Percentiles rank a stretch among this genome's conserved stretches.
These are phyloP conservation scores for Silene latifolia DNA, from an alignment of 148 eudicot genomes.

Conservation along the genomic window DNA sequence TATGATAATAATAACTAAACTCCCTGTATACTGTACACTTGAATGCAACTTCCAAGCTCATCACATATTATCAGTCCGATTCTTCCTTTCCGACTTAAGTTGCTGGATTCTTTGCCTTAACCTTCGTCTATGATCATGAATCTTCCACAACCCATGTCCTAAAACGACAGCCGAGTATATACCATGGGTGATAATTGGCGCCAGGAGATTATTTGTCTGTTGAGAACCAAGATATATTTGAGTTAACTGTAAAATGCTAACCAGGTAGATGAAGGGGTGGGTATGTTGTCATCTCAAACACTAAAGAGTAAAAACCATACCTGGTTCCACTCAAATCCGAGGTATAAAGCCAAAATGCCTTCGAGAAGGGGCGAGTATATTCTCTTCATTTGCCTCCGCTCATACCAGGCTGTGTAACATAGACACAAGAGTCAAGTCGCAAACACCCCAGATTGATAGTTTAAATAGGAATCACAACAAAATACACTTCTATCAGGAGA, in stretches of 20 bases:
- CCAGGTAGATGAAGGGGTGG: neutral
- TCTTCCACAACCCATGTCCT: slow-evolving; percentile 94
- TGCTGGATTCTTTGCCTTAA: slow-evolving; percentile 69
- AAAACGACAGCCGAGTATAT: slow-evolving; percentile 86
- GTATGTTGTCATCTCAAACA: neutral
- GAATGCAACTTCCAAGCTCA: neutral
- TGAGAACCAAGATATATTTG: neutral
- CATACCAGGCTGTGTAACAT: slow-evolving; percentile 78
- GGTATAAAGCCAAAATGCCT: slow-evolving; percentile 82
- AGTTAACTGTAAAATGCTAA: neutral
- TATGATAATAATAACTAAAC: neutral
- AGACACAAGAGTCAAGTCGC: neutral
- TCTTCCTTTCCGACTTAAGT: slow-evolving; percentile 49
- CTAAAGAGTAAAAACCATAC: slow-evolving; percentile 27
- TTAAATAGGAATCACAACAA: neutral
- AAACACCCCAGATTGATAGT: neutral
- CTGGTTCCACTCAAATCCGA: slow-evolving; percentile 97
- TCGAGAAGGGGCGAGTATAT: slow-evolving; percentile 92
- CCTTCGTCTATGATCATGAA: slow-evolving; percentile 71
- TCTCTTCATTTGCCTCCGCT: slow-evolving; percentile 90
- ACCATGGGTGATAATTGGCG: slow-evolving; percentile 90
- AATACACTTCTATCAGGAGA: no score
- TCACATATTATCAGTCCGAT: slow-evolving; percentile 13
- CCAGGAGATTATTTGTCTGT: slow-evolving; percentile 82
- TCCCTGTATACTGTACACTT: slow-evolving; percentile 23